phyloP scores from a whole-genome alignment of 805 yeast genomes.

The Yarrowia sp. region DNA sequence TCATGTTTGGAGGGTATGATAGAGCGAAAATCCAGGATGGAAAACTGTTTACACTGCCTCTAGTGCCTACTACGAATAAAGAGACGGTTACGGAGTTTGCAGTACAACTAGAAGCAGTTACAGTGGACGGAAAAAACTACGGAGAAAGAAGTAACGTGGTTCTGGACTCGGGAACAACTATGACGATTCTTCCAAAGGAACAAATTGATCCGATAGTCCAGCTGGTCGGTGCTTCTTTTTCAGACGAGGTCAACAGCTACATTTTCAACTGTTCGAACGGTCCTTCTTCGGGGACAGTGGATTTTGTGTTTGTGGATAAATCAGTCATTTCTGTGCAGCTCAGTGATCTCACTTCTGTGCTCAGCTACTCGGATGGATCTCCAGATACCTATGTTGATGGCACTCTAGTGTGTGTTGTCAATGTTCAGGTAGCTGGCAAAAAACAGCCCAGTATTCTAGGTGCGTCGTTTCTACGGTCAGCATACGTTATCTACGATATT shows the following conservation, averaged over 20 bases:
- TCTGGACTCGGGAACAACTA: slow-evolving; percentile 56
- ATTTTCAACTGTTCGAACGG: neutral
- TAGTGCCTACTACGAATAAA: slow-evolving; percentile 37
- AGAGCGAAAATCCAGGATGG: slow-evolving; percentile 25
- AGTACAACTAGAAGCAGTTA: slow-evolving; percentile 3
- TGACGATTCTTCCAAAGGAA: slow-evolving; percentile 44
- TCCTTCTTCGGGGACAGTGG: slow-evolving; percentile 41
- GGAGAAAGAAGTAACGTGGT: slow-evolving; percentile 3
- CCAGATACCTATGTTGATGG: neutral
- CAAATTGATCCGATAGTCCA: slow-evolving; percentile 30
- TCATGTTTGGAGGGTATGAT: slow-evolving; percentile 33
- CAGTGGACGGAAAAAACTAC: neutral
- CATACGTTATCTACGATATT: slow-evolving; percentile 1
- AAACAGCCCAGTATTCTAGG: neutral
- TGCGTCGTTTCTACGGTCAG: slow-evolving; percentile 5
- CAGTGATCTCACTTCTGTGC: slow-evolving; percentile 53
- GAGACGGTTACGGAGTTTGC: neutral
- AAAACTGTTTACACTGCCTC: slow-evolving; percentile 36
- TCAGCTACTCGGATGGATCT: neutral
- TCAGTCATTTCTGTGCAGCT: slow-evolving; percentile 84
- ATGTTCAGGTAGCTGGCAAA: neutral
- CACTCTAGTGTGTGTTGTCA: neutral
- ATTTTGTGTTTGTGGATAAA: slow-evolving; percentile 76
- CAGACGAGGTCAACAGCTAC: slow-evolving; percentile 41
- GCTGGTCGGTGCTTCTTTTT: slow-evolving; percentile 61